Conservation (phyloP, 2,329 filamentous ascomycete species). For the Rhytidhysteron rufulum region DNA sequence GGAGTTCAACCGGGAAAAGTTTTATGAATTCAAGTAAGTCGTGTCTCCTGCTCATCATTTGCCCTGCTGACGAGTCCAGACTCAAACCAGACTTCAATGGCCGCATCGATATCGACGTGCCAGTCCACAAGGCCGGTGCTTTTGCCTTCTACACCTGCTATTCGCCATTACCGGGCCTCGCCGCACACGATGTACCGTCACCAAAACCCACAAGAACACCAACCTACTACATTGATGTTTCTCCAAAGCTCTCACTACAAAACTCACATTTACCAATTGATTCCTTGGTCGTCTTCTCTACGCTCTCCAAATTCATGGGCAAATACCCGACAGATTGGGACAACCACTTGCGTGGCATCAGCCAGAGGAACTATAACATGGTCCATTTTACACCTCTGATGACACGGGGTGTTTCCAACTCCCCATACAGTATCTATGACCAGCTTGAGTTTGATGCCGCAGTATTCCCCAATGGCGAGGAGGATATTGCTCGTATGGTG, state of each 20-base stretch:
- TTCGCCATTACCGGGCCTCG: slow-evolving; percentile 76
- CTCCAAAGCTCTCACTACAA: slow-evolving; percentile 72
- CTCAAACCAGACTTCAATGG: slow-evolving; percentile 90
- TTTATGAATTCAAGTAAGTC: slow-evolving; percentile 83
- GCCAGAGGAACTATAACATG: slow-evolving; percentile 95
- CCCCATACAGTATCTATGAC: slow-evolving; percentile 93
- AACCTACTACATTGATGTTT: slow-evolving; percentile 90
- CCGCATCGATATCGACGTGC: slow-evolving; percentile 83
- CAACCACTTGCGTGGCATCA: slow-evolving; percentile 81
- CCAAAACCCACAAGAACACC: slow-evolving; percentile 64
- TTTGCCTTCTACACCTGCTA: slow-evolving; percentile 96
- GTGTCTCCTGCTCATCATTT: background rate
- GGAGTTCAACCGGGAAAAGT: slow-evolving; percentile 72
- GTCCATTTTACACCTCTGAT: slow-evolving; percentile 96
- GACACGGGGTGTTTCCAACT: slow-evolving; percentile 84
- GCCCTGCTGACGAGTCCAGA: slow-evolving; percentile 45
- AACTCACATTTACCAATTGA: slow-evolving; percentile 74
- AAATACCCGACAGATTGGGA: slow-evolving; percentile 88
- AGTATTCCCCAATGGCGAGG: slow-evolving; percentile 80
- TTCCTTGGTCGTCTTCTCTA: slow-evolving; percentile 85
- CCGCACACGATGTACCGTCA: slow-evolving; percentile 52
- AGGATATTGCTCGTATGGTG: slow-evolving; percentile 74
- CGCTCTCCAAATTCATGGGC: slow-evolving; percentile 98
- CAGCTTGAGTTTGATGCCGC: slow-evolving; percentile 81
- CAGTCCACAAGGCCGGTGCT: slow-evolving; percentile 76